Percentiles rank a stretch among this genome's conserved stretches.
These are phyloP conservation scores for Entomortierella parvispora DNA, from an alignment of 192 early-diverging fungal species.

Conservation along the genomic window DNA sequence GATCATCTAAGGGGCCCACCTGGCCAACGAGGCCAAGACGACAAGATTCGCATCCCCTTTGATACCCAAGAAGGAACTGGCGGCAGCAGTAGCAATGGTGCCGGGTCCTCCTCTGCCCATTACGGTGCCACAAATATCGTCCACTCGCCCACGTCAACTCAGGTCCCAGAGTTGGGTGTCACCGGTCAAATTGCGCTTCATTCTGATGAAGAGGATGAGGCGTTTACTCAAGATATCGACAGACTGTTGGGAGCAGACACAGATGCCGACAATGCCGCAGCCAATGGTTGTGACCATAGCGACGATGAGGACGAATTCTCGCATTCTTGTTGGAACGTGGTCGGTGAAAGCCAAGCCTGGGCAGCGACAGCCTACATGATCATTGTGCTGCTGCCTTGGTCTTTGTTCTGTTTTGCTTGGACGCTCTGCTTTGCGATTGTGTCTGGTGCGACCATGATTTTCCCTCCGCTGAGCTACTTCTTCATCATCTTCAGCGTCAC, in stretches of 20 bases:
- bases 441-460: conserved; percentile 13
- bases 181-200: conserved; percentile 16
- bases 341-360: conserved; percentile 31
- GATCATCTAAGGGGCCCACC: conserved; percentile 33
- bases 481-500: conserved; percentile 24
- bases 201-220: conserved; percentile 13
- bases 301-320: conserved; percentile 11
- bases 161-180: conserved; percentile 12
- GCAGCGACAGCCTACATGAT: conserved; percentile 7
- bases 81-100: conserved; percentile 5
- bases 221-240: conserved; percentile 12
- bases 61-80: conserved; percentile 8
- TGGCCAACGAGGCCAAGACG: conserved; percentile 17
- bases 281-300: background rate
- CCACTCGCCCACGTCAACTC: conserved; percentile 10
- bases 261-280: background rate
- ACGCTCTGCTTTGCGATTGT: conserved; percentile 1
- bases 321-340: conserved; percentile 30
- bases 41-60: conserved; percentile 28
- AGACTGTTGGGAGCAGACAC: conserved; percentile 15
- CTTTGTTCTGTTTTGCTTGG: conserved; percentile 41
- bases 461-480: conserved; percentile 38
- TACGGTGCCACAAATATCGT: conserved; percentile 2
- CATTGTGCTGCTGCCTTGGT: conserved; percentile 32
- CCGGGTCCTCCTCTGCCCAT: conserved; percentile 3